Evolutionary conservation across 768 basidiomycete genomes (phyloP).

Genomic region (Galerina sulciceps): DNA sequence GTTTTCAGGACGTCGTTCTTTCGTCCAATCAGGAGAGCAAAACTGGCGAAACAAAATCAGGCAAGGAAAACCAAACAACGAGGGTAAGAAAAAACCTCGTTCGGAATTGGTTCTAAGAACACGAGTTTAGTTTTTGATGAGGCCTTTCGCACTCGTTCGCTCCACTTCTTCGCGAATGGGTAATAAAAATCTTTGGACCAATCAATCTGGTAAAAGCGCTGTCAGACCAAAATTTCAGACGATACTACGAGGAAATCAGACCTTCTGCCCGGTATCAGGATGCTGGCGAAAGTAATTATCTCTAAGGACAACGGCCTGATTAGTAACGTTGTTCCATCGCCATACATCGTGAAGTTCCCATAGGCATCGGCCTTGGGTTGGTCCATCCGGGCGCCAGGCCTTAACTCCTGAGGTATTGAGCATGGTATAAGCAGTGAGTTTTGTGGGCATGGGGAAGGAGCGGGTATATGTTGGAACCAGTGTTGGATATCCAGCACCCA

Average conservation of each 20-base stretch:
- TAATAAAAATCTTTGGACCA: conserved; percentile 90
- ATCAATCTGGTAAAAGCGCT: conserved; percentile 57
- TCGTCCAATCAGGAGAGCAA: conserved; percentile 79
- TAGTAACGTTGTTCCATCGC: conserved; percentile 76
- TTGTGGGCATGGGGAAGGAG: conserved; percentile 89
- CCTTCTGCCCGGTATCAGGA: conserved; percentile 67
- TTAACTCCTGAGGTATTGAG: conserved; percentile 64
- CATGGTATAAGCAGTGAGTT: conserved; percentile 55
- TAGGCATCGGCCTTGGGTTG: conserved; percentile 71
- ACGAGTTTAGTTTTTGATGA: conserved; percentile 59
- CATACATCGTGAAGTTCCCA: conserved; percentile 96
- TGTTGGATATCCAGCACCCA: conserved; percentile 90
- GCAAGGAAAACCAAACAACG: conserved; percentile 2
- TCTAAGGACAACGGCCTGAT: conserved; percentile 74
- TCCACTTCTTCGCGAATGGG: conserved; percentile 76
- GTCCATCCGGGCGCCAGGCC: conserved; percentile 77
- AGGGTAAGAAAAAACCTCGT: conserved; percentile 63
- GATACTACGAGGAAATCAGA: conserved; percentile 23
- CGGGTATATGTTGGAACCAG: conserved; percentile 79
- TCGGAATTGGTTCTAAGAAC: conserved; percentile 89
- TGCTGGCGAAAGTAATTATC: conserved; percentile 85
- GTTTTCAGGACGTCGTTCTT: conserved; percentile 38
- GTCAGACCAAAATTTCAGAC: not conserved
- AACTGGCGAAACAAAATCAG: conserved; percentile 49
- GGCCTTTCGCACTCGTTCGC: conserved; percentile 54